Evolutionary conservation across 164 flowering plant genomes (phyloP), one percentile per base, ranked within the genome.

Genomic region (Stephania japonica): DNA sequence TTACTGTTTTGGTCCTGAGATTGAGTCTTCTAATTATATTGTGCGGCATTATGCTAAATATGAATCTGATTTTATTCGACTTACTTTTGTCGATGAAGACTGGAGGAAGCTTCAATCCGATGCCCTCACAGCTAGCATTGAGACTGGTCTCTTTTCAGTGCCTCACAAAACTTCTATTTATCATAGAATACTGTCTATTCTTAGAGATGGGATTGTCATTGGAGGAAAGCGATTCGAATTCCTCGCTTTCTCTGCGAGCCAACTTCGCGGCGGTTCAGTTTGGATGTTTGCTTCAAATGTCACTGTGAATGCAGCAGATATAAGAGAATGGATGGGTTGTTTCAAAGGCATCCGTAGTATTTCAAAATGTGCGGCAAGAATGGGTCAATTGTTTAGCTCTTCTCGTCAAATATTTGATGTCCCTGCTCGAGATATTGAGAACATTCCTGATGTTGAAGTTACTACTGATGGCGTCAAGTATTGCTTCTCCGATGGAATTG

Each of bases 281-380:
- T 96, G 99, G 99, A 91, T 96, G 97, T 96, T 96, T 89, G 94
- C 99, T 78, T 92, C 99, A 8, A 96, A 91, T 78, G 85, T 85
- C 1, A 70, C 77, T 27, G 81, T 96, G 47, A 88, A 49, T 69
- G 91, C 91, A 42, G 91, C 87, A 65, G 86, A 83, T 59, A 87
- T 95, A 24, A 82, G 98, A 81, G 83, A 88, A 49, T 95, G 99
- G 99, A 95, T 95, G 99, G 99, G 99, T 14, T 82, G 87, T 75
- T 95, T 95, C 77, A 84, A 80, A 12, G 84, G 82, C 67, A 91
- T 95, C 61, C 89, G 91, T 4, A 87, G 89, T 61, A 83, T 95
- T 26, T 88, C 99, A 1, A 95, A 95, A 80, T 93, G 97, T 86
- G 98, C 99, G 7, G 98, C 99, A 26, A 84, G 99, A 79, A 95